Conservation (phyloP, 169 alveolate species). For the Plasmodium inui region DNA sequence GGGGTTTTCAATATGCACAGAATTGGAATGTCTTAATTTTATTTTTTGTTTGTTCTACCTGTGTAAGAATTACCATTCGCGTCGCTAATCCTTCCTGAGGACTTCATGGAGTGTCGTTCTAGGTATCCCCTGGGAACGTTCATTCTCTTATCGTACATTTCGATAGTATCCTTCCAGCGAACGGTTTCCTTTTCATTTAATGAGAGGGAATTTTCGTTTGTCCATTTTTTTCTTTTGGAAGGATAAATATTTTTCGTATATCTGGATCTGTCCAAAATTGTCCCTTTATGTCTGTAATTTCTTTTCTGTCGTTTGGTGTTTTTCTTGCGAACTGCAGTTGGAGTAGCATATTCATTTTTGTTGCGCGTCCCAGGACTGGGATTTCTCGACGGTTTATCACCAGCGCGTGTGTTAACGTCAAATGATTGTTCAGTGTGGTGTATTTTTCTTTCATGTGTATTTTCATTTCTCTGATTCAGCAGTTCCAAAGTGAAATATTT, state of each 20-base stretch:
- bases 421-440: not conserved
- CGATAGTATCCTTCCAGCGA: not conserved
- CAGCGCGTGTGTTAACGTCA: not conserved
- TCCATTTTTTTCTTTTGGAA: constrained; percentile 15
- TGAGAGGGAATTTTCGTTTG: constrained; percentile 1
- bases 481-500: not conserved
- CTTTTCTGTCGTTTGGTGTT: not conserved
- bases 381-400: not conserved
- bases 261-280: not conserved
- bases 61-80: not conserved
- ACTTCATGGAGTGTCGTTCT: not conserved
- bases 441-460: not conserved
- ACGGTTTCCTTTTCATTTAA: not conserved
- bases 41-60: not conserved
- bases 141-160: not conserved
- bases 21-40: not conserved
- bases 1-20: not conserved
- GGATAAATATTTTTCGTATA: not conserved
- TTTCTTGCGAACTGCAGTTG: not conserved
- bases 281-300: not conserved
- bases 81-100: not conserved
- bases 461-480: not conserved
- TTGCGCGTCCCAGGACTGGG: not conserved
- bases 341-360: not conserved
- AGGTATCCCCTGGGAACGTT: not conserved